Conservation (phyloP, 352 stramenopile genomes). For the Phytophthora pluvialis region DNA sequence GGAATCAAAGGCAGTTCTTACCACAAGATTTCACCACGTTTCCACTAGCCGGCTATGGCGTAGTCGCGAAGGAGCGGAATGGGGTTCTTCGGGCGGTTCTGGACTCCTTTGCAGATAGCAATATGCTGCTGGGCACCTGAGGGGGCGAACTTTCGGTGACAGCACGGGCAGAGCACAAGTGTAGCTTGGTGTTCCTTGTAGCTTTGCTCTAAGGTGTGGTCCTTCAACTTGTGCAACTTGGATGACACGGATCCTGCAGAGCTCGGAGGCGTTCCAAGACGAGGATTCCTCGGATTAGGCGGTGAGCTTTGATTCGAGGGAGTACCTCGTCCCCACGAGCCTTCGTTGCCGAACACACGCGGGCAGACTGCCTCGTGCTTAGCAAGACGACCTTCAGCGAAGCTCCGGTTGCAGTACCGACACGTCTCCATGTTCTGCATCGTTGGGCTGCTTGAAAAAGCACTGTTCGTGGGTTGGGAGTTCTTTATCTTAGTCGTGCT, state of each 20-base stretch:
- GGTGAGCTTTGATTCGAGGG: conserved; percentile 19
- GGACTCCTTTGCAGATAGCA: conserved; percentile 83
- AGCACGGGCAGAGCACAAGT: conserved; percentile 83
- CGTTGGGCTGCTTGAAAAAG: conserved; percentile 3
- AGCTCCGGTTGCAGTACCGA: conserved; percentile 78
- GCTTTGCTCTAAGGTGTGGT: conserved; percentile 72
- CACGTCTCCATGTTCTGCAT: conserved; percentile 65
- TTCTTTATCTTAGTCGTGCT: conserved; percentile 21
- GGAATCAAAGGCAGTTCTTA: conserved; percentile 5
- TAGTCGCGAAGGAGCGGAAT: conserved; percentile 73
- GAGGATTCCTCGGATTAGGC: conserved; percentile 14
- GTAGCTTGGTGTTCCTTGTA: conserved; percentile 83
- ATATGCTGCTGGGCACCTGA: conserved; percentile 87
- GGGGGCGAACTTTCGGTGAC: conserved; percentile 80
- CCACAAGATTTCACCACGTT: not conserved
- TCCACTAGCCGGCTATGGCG: conserved; percentile 60
- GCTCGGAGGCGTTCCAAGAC: conserved; percentile 21
- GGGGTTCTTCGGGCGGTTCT: conserved; percentile 81
- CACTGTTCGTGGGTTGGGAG: conserved; percentile 15
- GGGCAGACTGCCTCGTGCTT: conserved; percentile 87
- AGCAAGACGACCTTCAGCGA: conserved; percentile 76
- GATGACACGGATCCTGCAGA: conserved; percentile 19
- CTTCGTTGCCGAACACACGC: conserved; percentile 80
- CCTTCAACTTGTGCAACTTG: conserved; percentile 44
- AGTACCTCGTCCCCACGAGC: conserved; percentile 69